Evolutionary conservation across 257 asterid species (phyloP), one percentile per base, ranked within the genome.

Genomic region (Cynanchum wilfordii): DNA sequence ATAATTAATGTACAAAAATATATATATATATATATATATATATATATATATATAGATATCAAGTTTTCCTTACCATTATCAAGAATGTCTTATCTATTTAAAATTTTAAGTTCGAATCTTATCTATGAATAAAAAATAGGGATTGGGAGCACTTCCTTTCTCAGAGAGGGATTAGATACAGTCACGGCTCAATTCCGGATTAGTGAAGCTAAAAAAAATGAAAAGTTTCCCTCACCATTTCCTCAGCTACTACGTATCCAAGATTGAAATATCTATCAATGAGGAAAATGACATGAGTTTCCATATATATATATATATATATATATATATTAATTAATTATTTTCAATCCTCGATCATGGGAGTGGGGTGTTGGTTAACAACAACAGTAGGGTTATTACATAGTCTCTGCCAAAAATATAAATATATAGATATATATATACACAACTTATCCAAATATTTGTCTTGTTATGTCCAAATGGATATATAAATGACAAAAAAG

Each of bases 241-340:
- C 20, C 67, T 12, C 12, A 62, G 15, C 45, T 12, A 0, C 4
- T 11, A 5, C 4, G 3, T 22, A 30, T 3, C 63, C 49, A 68
- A 58, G 59, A 69, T 69, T 17, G 70, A 69, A 76, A 59, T 36
- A 59, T 68, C 38, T 47, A 10, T 19, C 24, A 2, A 40, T 5
- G 9, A 38, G n/a, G 73, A 74, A 66, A 66, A 55, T 40, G 73
- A 66, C 68, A 54, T 40, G 66, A 17, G 17, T 66, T 74, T 64
- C 66, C 47, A 15, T 6, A 38, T 4, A 33, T 4, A 33, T 4
- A 30, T 2, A 30, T 0, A 30, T 30, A 30, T 30, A 30, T 30
- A 30, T 30, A 30, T 30, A 30, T 30, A 30, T 64, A 6, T 40
- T 40, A 42, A 8, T 42, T 42, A 42, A 7, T 1, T 42, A 42